These are phyloP conservation scores for Trypanosoma avium DNA, from an alignment of 208 protist species.

Conservation along the genomic window DNA sequence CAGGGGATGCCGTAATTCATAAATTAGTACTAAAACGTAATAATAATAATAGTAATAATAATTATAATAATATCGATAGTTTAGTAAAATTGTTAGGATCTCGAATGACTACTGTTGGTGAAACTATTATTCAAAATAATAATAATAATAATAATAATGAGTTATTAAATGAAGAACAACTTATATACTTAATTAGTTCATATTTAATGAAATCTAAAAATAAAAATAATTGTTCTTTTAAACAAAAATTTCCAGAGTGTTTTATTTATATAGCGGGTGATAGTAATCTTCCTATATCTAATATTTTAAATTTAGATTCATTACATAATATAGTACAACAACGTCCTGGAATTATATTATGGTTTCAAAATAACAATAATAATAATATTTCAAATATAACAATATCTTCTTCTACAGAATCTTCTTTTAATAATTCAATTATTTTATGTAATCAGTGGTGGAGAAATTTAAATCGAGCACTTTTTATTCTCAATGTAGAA, in stretches of 20 bases:
- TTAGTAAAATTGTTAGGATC: background rate
- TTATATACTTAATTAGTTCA: constrained; percentile 4
- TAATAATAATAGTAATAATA: background rate
- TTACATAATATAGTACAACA: background rate
- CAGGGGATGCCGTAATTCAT: constrained; percentile 7
- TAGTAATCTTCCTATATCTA: background rate
- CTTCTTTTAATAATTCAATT: too few species aligned
- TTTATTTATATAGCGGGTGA: constrained; percentile 17
- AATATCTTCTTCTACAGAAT: too few species aligned
- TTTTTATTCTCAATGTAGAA: constrained; percentile 2
- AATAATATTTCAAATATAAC: too few species aligned
- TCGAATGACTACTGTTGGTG: too few species aligned
- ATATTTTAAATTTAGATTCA: background rate
- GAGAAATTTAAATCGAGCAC: constrained; percentile 7
- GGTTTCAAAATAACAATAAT: background rate
- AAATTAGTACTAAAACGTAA: background rate
- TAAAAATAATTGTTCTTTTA: too few species aligned
- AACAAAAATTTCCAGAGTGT: background rate
- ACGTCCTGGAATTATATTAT: constrained; percentile 13
- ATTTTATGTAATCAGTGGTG: constrained; percentile 3
- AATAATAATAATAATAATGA: background rate
- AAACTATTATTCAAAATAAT: too few species aligned
- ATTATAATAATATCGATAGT: too few species aligned
- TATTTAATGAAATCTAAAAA: background rate
- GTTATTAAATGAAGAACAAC: constrained; percentile 1